Evolutionary conservation across 2,329 filamentous ascomycete genomes (phyloP).

Genomic region (Pseudocercospora cruenta): DNA sequence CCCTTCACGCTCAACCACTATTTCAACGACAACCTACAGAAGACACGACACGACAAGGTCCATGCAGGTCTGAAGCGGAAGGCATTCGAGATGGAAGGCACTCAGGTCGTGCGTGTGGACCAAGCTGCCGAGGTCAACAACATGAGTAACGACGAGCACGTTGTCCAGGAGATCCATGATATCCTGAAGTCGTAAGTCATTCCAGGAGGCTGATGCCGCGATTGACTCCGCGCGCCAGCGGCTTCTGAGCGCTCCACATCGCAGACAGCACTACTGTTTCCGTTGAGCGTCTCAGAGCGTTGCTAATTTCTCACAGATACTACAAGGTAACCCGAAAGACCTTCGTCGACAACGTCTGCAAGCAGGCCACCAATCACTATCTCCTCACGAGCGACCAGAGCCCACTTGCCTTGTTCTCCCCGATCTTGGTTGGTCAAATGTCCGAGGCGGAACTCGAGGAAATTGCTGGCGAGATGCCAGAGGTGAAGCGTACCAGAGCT

Average conservation of each 20-base stretch:
- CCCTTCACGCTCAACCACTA: conserved; percentile 58
- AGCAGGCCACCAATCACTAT: conserved; percentile 60
- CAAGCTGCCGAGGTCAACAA: conserved; percentile 25
- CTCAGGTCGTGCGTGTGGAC: conserved; percentile 29
- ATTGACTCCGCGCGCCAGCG: no score
- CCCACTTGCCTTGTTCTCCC: conserved; percentile 58
- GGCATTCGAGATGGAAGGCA: conserved; percentile 12
- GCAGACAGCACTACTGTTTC: neutral
- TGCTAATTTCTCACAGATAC: conserved; percentile 12
- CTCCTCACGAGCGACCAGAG: conserved; percentile 56
- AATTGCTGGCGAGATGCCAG: conserved; percentile 62
- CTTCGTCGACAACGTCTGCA: conserved; percentile 66
- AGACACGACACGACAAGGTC: conserved; percentile 32
- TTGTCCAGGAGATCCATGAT: conserved; percentile 61
- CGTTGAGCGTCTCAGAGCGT: no score
- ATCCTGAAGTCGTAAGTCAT: conserved; percentile 47
- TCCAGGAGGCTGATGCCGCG: no score
- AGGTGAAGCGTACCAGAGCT: conserved; percentile 46
- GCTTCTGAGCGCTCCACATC: neutral
- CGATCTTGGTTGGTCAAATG: conserved; percentile 55
- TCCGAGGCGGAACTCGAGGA: conserved; percentile 53
- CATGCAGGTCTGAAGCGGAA: conserved; percentile 15
- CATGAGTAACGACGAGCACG: conserved; percentile 46
- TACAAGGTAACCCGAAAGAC: conserved; percentile 65
- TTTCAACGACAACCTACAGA: conserved; percentile 54